A percentile compares a stretch with the other conserved stretches of the same genome.
Evolutionary conservation across 345 rosid species (phyloP).

Genomic region (Clausena lansium): DNA sequence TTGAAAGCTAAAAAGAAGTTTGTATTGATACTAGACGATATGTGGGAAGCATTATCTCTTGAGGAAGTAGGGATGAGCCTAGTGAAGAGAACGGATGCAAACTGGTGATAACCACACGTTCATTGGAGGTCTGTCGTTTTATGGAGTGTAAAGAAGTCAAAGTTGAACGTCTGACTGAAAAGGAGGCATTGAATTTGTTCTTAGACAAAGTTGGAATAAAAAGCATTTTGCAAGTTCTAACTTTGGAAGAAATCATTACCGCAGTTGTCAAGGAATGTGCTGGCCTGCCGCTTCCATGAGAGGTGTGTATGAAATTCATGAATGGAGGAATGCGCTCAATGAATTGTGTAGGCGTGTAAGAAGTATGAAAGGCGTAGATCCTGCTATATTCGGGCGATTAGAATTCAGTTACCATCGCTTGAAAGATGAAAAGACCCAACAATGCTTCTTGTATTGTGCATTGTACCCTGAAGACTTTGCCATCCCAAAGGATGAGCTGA

Average conservation of each 20-base stretch:
- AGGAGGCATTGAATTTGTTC: too few species aligned
- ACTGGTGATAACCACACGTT: background rate
- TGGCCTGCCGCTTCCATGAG: constrained; percentile 14
- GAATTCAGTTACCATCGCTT: too few species aligned
- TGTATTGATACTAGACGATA: background rate
- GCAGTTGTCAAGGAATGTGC: background rate
- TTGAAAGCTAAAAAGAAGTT: background rate
- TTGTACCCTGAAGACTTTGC: too few species aligned
- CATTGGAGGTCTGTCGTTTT: background rate
- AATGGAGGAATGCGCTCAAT: constrained; percentile 19
- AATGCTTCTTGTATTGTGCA: too few species aligned
- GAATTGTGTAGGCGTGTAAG: background rate
- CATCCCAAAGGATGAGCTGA: too few species aligned
- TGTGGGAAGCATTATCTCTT: background rate
- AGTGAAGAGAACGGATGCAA: constrained; percentile 14
- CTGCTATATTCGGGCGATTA: too few species aligned
- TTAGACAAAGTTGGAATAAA: background rate
- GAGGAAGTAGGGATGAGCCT: constrained; percentile 4
- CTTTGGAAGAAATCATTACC: background rate
- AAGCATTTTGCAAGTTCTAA: background rate
- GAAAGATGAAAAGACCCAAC: too few species aligned
- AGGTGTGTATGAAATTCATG: background rate
- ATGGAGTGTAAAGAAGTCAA: constrained; percentile 9
- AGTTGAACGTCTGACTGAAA: background rate
- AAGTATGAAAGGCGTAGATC: too few species aligned